phyloP scores from a whole-genome alignment of 768 basidiomycete genomes.

The Psilocybe cyanescens region DNA sequence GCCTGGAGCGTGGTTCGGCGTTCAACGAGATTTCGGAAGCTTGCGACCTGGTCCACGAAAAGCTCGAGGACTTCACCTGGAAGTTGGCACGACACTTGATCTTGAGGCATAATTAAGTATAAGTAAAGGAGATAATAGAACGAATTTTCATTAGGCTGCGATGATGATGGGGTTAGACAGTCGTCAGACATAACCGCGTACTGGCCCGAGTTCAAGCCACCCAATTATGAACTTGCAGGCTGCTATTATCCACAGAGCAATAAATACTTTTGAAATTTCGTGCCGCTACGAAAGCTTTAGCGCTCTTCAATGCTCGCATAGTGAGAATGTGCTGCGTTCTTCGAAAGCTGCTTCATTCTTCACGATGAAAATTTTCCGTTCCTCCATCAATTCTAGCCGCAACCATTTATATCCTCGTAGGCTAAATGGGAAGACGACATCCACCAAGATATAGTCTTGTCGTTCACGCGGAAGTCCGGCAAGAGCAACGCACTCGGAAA shows the following conservation, averaged over 20 bases:
- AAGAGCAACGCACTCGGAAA: not conserved
- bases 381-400: slow-evolving; percentile 23
- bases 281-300: too few relatives aligned
- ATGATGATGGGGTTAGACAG: too few relatives aligned
- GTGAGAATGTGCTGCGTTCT: slow-evolving; percentile 8
- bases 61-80: slow-evolving; percentile 4
- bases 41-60: slow-evolving; percentile 2
- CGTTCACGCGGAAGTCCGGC: slow-evolving; percentile 17
- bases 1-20: slow-evolving; percentile 7
- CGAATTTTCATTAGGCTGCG: not conserved
- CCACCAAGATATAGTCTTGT: slow-evolving; percentile 18
- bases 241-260: not conserved
- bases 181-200: not conserved
- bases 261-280: not conserved
- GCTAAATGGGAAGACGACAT: slow-evolving; percentile 20
- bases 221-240: too few relatives aligned
- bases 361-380: slow-evolving; percentile 19
- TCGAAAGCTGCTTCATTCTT: slow-evolving; percentile 8
- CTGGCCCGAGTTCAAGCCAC: too few relatives aligned
- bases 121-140: not conserved
- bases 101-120: not conserved
- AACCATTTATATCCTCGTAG: slow-evolving; percentile 18
- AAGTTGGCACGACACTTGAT: not conserved
- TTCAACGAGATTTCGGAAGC: not conserved
- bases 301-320: slow-evolving; percentile 11